These are phyloP conservation scores for Fusarium beomiforme DNA, from an alignment of 2,329 filamentous ascomycete genomes.

Conservation along the genomic window DNA sequence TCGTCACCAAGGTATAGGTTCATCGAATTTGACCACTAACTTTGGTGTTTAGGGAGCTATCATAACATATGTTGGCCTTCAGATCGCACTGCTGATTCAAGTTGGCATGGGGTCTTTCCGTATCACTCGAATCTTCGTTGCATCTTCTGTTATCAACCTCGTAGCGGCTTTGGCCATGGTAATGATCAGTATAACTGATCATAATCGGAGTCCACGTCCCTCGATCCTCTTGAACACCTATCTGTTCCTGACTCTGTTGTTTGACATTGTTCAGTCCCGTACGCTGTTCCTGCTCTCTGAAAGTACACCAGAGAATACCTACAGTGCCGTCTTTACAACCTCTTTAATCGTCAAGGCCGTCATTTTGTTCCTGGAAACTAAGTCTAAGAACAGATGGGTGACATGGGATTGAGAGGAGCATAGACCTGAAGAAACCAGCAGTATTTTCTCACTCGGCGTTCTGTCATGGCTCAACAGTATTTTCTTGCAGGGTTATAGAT, in stretches of 20 bases:
- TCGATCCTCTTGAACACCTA: constrained; percentile 55
- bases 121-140: not conserved
- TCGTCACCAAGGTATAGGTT: too few species aligned
- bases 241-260: constrained; percentile 53
- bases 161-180: constrained; percentile 42
- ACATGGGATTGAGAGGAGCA: constrained; percentile 48
- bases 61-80: not conserved
- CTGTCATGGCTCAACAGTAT: constrained; percentile 50
- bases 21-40: not conserved
- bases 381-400: constrained; percentile 51
- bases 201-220: constrained; percentile 51
- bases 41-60: not conserved
- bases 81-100: not conserved
- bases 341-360: constrained; percentile 48
- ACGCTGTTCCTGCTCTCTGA: constrained; percentile 52
- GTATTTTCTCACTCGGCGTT: constrained; percentile 44
- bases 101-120: not conserved
- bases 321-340: constrained; percentile 48
- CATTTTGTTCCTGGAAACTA: constrained; percentile 50
- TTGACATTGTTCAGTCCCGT: constrained; percentile 55
- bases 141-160: constrained; percentile 33
- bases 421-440: constrained; percentile 51
- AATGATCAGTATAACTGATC: constrained; percentile 48
- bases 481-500: constrained; percentile 49
- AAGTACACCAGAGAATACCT: constrained; percentile 15